Evolutionary conservation across 176 grass and related monocot genomes (phyloP), one percentile per base, ranked within the genome.

Genomic region (Zea luxurians): DNA sequence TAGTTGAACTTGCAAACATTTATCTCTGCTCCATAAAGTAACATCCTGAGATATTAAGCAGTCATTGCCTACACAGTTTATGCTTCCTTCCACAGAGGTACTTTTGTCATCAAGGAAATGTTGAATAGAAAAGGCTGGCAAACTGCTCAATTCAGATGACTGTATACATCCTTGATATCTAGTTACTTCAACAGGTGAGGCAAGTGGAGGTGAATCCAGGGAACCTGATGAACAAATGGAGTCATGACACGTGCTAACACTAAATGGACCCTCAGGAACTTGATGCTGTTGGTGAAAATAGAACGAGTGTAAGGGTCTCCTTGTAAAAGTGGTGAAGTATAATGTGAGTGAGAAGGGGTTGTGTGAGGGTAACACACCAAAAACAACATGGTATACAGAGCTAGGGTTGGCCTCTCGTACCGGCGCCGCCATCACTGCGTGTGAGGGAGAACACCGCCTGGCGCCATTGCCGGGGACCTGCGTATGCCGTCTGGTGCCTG

Each of bases 131-230:
- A 84, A 27, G 64, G 35, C 48, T 18, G 58, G 54, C 1, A n/a
- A 90, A 83, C 48, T 77, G 75, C 11, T 88, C 45, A 63, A 74
- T 12, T 70, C 78, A 76, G 59, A 59, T 71, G 79, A 86, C 6
- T 61, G n/a, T 37, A 70, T 43, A 61, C 61, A 48, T 70, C 13
- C 34, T 38, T 78, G 70, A 66, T 55, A 59, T 59, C 69, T 62
- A 7, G 21, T 71, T 84, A 54, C 47, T 16, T 54, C 78, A 93
- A 66, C 60, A 67, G 78, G 43, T 20, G 21, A 48, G 63, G 37
- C 37, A 64, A 48, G 52, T 61, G 36, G 37, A 46, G 65, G 8
- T 48, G 82, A 72, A 80, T 85, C 59, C 53, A 79, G 48, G n/a
- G 70, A 85, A 80, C 82, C 61, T 48, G 64, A 10, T 64, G 85